phyloP scores from a whole-genome alignment of 192 early-diverging fungal genomes.

The Gigaspora rosea region DNA sequence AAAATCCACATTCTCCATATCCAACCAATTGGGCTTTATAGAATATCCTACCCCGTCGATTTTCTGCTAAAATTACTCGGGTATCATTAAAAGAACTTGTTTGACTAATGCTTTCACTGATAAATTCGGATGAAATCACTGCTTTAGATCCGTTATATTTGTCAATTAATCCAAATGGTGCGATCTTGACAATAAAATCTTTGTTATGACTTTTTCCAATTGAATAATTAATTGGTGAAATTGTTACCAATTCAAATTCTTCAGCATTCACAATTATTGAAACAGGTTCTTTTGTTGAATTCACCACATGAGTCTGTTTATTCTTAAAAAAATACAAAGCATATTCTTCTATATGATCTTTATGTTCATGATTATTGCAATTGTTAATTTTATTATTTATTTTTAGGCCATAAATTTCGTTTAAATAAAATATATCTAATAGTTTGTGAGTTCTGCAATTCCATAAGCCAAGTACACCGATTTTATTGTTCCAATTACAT shows the following conservation, averaged over 20 bases:
- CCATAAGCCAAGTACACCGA: slow-evolving; percentile 28
- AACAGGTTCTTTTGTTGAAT: not conserved
- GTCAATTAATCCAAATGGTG: slow-evolving; percentile 38
- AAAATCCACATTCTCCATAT: slow-evolving; percentile 24
- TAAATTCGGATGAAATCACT: slow-evolving; percentile 7
- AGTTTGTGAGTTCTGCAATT: slow-evolving; percentile 12
- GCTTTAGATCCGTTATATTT: slow-evolving; percentile 39
- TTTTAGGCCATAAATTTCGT: not conserved
- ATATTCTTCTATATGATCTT: not conserved
- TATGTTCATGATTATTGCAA: not conserved
- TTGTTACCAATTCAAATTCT: slow-evolving; percentile 25
- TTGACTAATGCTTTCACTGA: not conserved
- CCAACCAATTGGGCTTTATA: slow-evolving; percentile 2
- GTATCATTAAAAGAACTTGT: not conserved
- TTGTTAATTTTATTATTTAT: not conserved
- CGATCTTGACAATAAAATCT: not conserved
- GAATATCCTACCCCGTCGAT: not conserved
- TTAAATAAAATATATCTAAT: slow-evolving; percentile 2
- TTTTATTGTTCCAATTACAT: slow-evolving; percentile 23
- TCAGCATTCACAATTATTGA: not conserved
- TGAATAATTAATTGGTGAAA: slow-evolving; percentile 15
- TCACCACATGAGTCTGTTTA: not conserved
- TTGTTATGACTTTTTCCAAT: not conserved
- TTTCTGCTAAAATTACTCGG: not conserved
- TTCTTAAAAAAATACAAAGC: slow-evolving; percentile 22